A percentile compares a stretch with the other conserved stretches of the same genome.
phyloP scores from a whole-genome alignment of 129 eudicot genomes.

The Saussurea involucrata region DNA sequence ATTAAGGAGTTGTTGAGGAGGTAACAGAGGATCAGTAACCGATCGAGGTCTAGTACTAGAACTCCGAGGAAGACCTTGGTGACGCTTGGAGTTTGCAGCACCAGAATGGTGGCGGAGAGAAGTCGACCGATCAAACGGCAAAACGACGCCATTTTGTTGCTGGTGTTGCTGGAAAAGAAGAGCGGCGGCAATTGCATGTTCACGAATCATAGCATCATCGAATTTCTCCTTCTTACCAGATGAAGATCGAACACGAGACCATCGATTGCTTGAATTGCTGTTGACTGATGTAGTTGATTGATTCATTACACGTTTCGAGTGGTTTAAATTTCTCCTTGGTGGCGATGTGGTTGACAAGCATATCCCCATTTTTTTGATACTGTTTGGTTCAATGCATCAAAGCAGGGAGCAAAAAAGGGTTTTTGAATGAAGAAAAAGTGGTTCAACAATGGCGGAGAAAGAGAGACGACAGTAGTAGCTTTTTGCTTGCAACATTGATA shows the following conservation, averaged over 20 bases:
- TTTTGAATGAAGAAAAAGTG: conserved; percentile 11
- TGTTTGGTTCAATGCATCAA: background rate
- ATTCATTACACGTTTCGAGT: conserved; percentile 41
- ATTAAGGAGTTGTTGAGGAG: conserved; percentile 78
- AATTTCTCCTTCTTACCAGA: conserved; percentile 41
- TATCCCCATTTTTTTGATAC: conserved; percentile 42
- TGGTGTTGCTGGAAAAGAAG: conserved; percentile 55
- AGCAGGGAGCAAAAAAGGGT: background rate
- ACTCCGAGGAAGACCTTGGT: conserved; percentile 59
- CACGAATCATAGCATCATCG: conserved; percentile 51
- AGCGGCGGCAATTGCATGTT: conserved; percentile 79
- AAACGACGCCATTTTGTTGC: conserved; percentile 45
- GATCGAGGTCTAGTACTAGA: conserved; percentile 81
- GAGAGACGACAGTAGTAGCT: conserved; percentile 23
- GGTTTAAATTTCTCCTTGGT: conserved; percentile 23
- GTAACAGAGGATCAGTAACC: conserved; percentile 80
- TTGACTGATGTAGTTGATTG: conserved; percentile 13
- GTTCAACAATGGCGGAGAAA: conserved; percentile 20
- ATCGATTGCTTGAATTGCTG: conserved; percentile 41
- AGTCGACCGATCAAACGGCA: conserved; percentile 70
- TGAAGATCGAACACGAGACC: conserved; percentile 59
- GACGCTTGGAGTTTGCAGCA: conserved; percentile 34
- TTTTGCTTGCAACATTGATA: conserved; percentile 28
- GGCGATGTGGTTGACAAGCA: conserved; percentile 48
- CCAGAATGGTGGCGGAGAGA: conserved; percentile 51